Conservation (phyloP, 805 yeast species). For the Kodamaea hsintzibuensis region DNA sequence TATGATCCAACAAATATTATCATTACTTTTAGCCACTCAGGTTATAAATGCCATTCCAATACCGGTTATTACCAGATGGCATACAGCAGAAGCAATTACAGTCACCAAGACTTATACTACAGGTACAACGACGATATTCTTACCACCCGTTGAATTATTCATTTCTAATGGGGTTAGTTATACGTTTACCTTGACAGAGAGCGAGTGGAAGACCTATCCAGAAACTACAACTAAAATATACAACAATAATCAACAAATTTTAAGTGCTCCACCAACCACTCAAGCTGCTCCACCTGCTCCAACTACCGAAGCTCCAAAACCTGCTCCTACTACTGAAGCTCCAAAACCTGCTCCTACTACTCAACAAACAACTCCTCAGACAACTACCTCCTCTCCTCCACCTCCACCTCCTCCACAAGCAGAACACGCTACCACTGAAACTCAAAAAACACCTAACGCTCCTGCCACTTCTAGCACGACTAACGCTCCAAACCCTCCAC, state of each 20-base stretch:
- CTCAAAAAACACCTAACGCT: not conserved
- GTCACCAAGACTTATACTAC: constrained; percentile 42
- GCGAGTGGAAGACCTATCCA: constrained; percentile 33
- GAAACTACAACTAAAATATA: constrained; percentile 34
- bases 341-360: constrained; percentile 18
- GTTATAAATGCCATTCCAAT: constrained; percentile 34
- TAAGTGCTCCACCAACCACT: constrained; percentile 16
- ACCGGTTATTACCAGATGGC: constrained; percentile 51
- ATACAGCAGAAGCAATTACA: constrained; percentile 57
- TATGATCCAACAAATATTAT: constrained; percentile 8
- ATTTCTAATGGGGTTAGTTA: constrained; percentile 53
- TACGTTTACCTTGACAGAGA: constrained; percentile 43
- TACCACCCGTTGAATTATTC: constrained; percentile 54
- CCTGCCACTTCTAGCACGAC: constrained; percentile 21
- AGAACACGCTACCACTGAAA: not conserved
- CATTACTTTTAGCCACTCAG: constrained; percentile 19
- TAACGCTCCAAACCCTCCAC: constrained; percentile 15
- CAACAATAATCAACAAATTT: constrained; percentile 12
- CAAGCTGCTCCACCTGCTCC: constrained; percentile 11
- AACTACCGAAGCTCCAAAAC: constrained; percentile 13
- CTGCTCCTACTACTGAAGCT: constrained; percentile 5
- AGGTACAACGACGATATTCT: constrained; percentile 48
- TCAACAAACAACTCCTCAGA: constrained; percentile 26
- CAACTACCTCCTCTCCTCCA: constrained; percentile 38
- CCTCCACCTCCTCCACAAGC: constrained; percentile 20